phyloP scores from a whole-genome alignment of 164 flowering plant genomes.

The Liriodendron chinense region DNA sequence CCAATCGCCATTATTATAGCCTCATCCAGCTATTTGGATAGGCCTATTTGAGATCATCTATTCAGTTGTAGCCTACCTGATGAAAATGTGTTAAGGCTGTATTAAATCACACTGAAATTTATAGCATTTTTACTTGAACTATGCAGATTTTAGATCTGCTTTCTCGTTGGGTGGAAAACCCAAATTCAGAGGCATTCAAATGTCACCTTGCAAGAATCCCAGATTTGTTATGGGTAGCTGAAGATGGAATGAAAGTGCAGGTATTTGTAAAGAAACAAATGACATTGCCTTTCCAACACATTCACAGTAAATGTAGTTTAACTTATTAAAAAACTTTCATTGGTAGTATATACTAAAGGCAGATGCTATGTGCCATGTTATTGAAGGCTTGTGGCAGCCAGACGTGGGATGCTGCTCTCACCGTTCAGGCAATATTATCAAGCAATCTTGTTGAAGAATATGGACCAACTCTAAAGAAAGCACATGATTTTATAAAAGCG shows the following conservation, averaged over 20 bases:
- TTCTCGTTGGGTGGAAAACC: conserved; percentile 47
- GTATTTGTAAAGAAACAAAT: no score
- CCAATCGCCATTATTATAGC: no score
- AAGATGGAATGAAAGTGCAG: conserved; percentile 18
- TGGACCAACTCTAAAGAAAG: background rate
- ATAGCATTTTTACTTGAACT: no score
- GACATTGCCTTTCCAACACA: no score
- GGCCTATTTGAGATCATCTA: no score
- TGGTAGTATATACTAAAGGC: no score
- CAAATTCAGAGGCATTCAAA: conserved; percentile 65
- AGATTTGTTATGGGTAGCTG: conserved; percentile 87
- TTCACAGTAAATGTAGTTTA: no score
- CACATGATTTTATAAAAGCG: background rate
- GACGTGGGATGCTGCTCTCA: background rate
- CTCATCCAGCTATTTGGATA: no score
- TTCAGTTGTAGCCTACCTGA: no score
- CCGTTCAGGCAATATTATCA: background rate
- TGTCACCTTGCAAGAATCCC: conserved; percentile 65
- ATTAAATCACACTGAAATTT: no score
- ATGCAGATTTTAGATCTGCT: no score
- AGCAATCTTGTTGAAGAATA: background rate
- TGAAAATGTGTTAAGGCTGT: no score
- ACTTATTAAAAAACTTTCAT: background rate
- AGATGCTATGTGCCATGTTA: background rate
- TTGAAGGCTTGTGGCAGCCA: background rate